Conservation (phyloP, 768 basidiomycete species). For the Lyophyllum shimeji region DNA sequence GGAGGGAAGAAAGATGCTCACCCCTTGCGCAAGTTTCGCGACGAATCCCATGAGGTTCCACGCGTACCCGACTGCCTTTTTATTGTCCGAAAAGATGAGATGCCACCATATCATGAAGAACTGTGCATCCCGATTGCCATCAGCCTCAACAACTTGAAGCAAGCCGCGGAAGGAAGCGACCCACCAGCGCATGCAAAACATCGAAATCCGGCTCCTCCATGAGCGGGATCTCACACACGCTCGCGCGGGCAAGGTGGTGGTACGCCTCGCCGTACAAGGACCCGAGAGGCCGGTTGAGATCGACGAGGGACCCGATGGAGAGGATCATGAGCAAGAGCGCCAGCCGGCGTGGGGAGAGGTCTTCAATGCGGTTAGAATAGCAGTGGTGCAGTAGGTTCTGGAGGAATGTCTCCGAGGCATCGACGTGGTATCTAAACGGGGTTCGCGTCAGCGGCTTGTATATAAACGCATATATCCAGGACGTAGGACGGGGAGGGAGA, state of each 20-base stretch:
- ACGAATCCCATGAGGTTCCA: conserved; percentile 79
- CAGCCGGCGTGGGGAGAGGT: conserved; percentile 63
- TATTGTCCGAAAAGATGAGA: conserved; percentile 72
- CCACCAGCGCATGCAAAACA: conserved; percentile 64
- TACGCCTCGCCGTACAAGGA: conserved; percentile 63
- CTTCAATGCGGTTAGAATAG: conserved; percentile 58
- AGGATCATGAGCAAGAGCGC: conserved; percentile 71
- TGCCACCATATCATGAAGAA: conserved; percentile 77
- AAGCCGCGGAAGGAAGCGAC: too few species aligned
- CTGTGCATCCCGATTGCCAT: conserved; percentile 20
- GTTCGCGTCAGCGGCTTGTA: background rate
- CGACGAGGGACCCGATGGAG: conserved; percentile 69
- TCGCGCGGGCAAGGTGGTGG: conserved; percentile 64
- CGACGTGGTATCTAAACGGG: conserved; percentile 57
- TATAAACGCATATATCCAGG: background rate
- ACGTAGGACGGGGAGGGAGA: background rate
- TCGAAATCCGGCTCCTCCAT: conserved; percentile 78
- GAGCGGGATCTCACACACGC: conserved; percentile 70
- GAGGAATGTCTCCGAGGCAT: conserved; percentile 68
- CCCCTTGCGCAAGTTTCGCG: conserved; percentile 70
- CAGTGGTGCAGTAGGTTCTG: conserved; percentile 70
- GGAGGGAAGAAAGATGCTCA: too few species aligned
- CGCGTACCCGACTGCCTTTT: conserved; percentile 68
- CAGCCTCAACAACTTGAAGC: too few species aligned
- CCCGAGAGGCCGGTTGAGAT: conserved; percentile 55